Conservation (phyloP, 345 rosid genomes). For the Arabis hirsuta region DNA sequence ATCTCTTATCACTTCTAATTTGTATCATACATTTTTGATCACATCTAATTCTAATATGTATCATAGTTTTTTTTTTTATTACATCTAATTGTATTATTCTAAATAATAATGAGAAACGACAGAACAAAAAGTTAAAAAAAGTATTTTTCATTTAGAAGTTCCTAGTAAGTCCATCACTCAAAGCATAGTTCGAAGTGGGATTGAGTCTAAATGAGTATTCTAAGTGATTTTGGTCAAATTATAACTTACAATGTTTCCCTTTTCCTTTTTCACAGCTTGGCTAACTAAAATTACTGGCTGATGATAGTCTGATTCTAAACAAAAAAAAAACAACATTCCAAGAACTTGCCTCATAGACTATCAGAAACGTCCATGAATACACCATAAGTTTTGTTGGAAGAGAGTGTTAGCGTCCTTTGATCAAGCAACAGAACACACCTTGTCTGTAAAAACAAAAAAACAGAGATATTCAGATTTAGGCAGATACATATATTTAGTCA, state of each 20-base stretch:
- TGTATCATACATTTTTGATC: too few relatives aligned
- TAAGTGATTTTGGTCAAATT: constrained; percentile 1
- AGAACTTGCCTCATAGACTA: not conserved
- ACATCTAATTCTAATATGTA: too few relatives aligned
- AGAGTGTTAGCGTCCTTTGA: constrained; percentile 8
- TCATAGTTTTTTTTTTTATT: too few relatives aligned
- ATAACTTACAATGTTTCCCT: constrained; percentile 14
- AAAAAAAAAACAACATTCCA: not conserved
- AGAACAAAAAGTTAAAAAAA: too few relatives aligned
- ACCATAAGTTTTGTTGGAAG: constrained; percentile 8
- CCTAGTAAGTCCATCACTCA: constrained; percentile 16
- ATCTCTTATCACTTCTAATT: too few relatives aligned
- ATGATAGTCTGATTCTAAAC: not conserved
- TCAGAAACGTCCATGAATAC: not conserved
- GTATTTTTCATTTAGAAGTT: not conserved
- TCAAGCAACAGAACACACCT: constrained; percentile 72
- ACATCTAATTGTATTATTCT: too few relatives aligned
- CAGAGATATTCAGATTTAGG: not conserved
- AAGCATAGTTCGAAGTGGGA: constrained; percentile 25
- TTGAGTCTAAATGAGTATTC: not conserved
- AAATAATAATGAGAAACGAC: too few relatives aligned
- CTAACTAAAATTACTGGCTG: constrained; percentile 8
- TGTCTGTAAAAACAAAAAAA: constrained; percentile 51
- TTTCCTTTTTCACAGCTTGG: not conserved
- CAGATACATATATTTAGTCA: constrained; percentile 21